Evolutionary conservation across 306 rosid genomes (phyloP), one percentile per base, ranked within the genome.

Genomic region (Geum urbanum): DNA sequence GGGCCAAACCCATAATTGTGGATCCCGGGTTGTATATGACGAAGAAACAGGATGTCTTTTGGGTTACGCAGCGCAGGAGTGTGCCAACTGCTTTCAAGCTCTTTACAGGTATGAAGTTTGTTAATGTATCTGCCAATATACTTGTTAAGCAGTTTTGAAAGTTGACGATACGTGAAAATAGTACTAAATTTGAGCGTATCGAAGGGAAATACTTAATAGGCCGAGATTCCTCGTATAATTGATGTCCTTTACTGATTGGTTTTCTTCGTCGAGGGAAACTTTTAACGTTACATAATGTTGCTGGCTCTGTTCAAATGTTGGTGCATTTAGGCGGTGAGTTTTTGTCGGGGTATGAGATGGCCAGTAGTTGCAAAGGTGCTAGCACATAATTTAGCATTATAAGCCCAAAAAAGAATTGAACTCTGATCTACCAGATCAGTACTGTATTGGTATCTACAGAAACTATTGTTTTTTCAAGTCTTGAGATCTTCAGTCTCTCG

Each of bases 41-140:
- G 40, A 91, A 91, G 92, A 95, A 91, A 68, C 73, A 86, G 24
- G 99, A 95, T 76, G 99, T 95, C 69, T 91, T 95, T 73, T 91
- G 96, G 97, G 85, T 87, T 69, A 91, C 99, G 5, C 97, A 95
- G 84, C 58, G 88, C 67, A 84, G 99, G 77, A 95, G 99, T 82
- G 87, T 90, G 79, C 99, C 99, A 40, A 91, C 99, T 15, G 97
- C 99, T 39, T 95, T 95, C 85, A 95, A 91, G 80, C 95, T 95
- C 66, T 95, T 95, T 71, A 95, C 99, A 76, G 97, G 97, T 91
- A 71, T 68, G 71, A 43, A 63, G 44, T 55, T 32, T 16, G 67
- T 50, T 16, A 49, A 32, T 1, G 37, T 73, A 16, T 39, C 3
- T 12, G 41, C 4, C n/a, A 11, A 39, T 14, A 47, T 6, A 35